Evolutionary conservation across 192 early-diverging fungal species (phyloP).

Genomic region (Coemansia sp.): DNA sequence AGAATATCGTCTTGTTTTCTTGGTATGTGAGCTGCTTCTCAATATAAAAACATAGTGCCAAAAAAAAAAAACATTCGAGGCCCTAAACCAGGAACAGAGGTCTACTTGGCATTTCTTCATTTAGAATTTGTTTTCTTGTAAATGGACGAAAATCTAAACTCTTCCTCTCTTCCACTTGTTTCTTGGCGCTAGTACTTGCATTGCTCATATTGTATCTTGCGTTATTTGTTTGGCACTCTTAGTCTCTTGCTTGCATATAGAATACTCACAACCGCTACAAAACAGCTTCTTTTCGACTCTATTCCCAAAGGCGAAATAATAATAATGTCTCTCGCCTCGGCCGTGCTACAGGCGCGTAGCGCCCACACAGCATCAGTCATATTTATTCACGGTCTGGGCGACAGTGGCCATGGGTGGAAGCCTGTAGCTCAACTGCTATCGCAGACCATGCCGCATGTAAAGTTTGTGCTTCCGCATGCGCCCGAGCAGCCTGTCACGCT

Average conservation of each 20-base stretch:
- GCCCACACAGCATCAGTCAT: constrained; percentile 79
- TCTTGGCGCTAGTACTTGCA: neutral
- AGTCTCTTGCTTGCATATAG: neutral
- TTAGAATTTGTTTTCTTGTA: too few relatives aligned
- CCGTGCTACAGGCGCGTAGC: constrained; percentile 49
- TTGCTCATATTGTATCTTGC: neutral
- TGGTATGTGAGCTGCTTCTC: too few relatives aligned
- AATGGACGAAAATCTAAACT: too few relatives aligned
- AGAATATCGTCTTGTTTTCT: too few relatives aligned
- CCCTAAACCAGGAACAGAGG: too few relatives aligned
- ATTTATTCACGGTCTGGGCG: constrained; percentile 79
- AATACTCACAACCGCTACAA: neutral
- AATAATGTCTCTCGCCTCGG: constrained; percentile 35
- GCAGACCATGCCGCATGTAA: constrained; percentile 71
- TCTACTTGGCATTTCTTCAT: too few relatives aligned
- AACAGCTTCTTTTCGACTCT: neutral
- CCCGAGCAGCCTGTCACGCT: constrained; percentile 66
- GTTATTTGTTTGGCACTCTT: neutral
- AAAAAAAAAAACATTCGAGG: too few relatives aligned
- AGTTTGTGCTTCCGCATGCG: constrained; percentile 90
- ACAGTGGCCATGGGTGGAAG: constrained; percentile 62
- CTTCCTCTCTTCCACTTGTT: neutral
- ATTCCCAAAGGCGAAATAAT: neutral
- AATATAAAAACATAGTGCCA: too few relatives aligned
- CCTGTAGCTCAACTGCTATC: constrained; percentile 30